Evolutionary conservation across 306 rosid genomes (phyloP), one percentile per base, ranked within the genome.

Genomic region (Medicago arabica): DNA sequence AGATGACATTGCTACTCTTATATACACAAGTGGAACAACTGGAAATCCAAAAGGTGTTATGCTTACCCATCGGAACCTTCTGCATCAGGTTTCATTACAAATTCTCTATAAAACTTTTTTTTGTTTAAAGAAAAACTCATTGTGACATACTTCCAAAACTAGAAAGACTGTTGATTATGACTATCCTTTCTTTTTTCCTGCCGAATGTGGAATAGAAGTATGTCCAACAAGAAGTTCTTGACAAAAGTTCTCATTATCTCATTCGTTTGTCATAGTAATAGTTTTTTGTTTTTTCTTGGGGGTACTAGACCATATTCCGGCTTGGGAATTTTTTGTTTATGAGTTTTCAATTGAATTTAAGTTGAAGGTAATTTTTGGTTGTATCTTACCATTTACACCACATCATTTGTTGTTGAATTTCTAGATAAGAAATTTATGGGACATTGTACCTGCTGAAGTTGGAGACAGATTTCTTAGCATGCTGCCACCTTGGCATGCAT

Each of bases 401-500:
- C 63, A 36, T 77, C 67, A 34, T 76, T 16, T 72, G 49, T 36
- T 75, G 74, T 73, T 49, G 9, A 21, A 74, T 82, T 86, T 79
- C 21, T 69, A 92, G 98, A 84, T 95, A 60, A 85, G 79, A 41
- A 92, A 83, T 79, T 83, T 95, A 28, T 86, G 95, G 91, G 93
- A 90, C 71, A 2, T 80, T 71, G 96, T 95, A 53, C 97, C 98
- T 65, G 92, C 92, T 80, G 76, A 77, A 87, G 79, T 43, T 62
- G 98, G 98, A 67, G 97, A 95, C 83, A 90, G 91, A 85, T 95
- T 95, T 87, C 84, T 95, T 83, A 92, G 93, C 84, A 89, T 95
- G 91, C 93, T 95, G 77, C 97, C 98, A 71, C 87, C 98, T 51
- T 95, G 98, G 98, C 98, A 95, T 82, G 97, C 97, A 9, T 95